Base-by-base conservation (phyloP, 305 asterid genomes). In the Petunia hybrid region DNA sequence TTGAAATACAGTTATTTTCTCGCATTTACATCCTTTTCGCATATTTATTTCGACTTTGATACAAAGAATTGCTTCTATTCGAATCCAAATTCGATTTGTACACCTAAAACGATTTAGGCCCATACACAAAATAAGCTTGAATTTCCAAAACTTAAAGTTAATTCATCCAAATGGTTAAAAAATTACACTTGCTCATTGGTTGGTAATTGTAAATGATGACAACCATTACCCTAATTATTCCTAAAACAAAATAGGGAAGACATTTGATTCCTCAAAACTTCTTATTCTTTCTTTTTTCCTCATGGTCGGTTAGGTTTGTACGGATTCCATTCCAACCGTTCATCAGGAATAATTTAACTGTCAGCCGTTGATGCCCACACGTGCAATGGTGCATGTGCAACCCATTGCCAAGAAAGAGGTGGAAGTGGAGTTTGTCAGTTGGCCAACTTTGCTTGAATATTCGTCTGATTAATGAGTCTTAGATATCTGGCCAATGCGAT, bases 401-500 rank as follows among this genome's bases (percentile, higher is more conserved):
- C 83, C 83, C 75, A 80, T 86, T 80, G 78, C 83, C 84, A 60
- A 78, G 87, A 85, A 80, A 55, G 35, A 22, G 48, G 81, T 74
- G 67, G 64, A 56, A 42, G 66, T 83, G 82, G 55, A 77, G 78
- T 38, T 45, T 69, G 46, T 42, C 8, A 31, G 61, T 71, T 60
- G 77, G 61, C 61, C 31, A 71, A 61, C 43, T 71, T 71, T 71
- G 13, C 45, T 48, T 5, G 22, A 38, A n/a, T 57, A 57, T n/a
- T 57, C 35, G 35, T 57, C 8, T n/a, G 65, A 80, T 55, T 60
- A 48, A 64, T 60, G 59, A 81, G 85, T 83, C 86, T 83, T 80
- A 77, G 69, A 84, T 81, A 84, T 81, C 87, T 82, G 90, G 90
- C 87, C 85, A 93, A 91, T 87, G 95, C 87, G 90, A 83, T 88